These are phyloP conservation scores for Fusarium sacchari DNA, from an alignment of 2,329 filamentous ascomycete genomes.

Conservation along the genomic window DNA sequence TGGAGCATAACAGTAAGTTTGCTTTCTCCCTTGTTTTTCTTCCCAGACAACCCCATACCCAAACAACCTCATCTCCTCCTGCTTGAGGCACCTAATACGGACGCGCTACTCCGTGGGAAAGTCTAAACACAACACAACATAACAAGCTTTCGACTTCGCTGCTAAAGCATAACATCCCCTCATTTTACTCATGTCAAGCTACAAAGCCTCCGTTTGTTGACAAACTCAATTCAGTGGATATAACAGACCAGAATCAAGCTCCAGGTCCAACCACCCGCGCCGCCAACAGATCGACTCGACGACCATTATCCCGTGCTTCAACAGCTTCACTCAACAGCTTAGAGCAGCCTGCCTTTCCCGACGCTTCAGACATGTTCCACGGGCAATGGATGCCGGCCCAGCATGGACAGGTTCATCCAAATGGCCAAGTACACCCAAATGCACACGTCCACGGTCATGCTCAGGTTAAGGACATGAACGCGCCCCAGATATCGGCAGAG, in stretches of 20 bases:
- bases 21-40: slow-evolving; percentile 38
- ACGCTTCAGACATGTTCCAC: slow-evolving; percentile 57
- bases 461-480: slow-evolving; percentile 56
- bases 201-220: slow-evolving; percentile 25
- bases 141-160: background rate
- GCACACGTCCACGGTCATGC: slow-evolving; percentile 43
- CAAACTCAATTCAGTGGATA: slow-evolving; percentile 41
- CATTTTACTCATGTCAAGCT: slow-evolving; percentile 7
- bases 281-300: slow-evolving; percentile 57
- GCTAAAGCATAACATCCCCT: background rate
- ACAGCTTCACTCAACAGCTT: slow-evolving; percentile 68
- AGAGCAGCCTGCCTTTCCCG: slow-evolving; percentile 58
- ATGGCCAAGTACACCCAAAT: slow-evolving; percentile 19
- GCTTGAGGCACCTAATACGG: background rate
- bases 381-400: slow-evolving; percentile 58
- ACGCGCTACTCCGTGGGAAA: background rate
- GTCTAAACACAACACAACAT: slow-evolving; percentile 1
- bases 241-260: slow-evolving; percentile 40
- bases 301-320: slow-evolving; percentile 64
- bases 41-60: slow-evolving; percentile 12
- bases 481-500: slow-evolving; percentile 63
- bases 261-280: slow-evolving; percentile 46
- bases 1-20: slow-evolving; percentile 52
- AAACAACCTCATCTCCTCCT: slow-evolving; percentile 15
- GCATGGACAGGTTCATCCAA: slow-evolving; percentile 32